Evolutionary conservation across 345 rosid genomes (phyloP), one percentile per base, ranked within the genome.

Genomic region (Combretum micranthum): DNA sequence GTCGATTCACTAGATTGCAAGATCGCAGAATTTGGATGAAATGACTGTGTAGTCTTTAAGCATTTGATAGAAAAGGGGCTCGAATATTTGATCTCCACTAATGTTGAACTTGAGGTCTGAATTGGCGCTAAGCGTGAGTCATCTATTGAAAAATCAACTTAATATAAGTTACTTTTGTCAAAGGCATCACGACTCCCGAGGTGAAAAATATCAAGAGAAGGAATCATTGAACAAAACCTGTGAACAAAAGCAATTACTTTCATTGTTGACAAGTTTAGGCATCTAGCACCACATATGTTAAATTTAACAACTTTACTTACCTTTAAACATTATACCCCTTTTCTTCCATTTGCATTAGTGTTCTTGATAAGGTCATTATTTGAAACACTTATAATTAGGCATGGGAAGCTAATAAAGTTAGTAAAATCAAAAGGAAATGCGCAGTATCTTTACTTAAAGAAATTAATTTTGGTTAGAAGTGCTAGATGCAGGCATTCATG

Each of bases 21-120:
- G 21, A 47, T 55, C 59, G 66, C 69, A 48, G 66, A 54, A 64
- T 65, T 71, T 15, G 57, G 26, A 66, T 43, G 19, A 25, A 67
- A 57, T 65, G 55, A 53, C 68, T 44, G 51, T 42, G 37, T 66
- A 62, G 23, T 50, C 50, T 56, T 62, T 67, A 72, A 63, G 72
- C 97, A 88, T 50, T 81, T 79, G 1, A 55, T 47, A 47, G 79
- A 77, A 44, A 74, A 69, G 62, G 77, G 71, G 55, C 76, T 81
- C 42, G 65, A 61, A 68, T 77, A 93, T 13, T 83, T 65, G 56
- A 93, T 78, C 75, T 93, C 97, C 25, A 77, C 78, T 97, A 94
- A 93, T 50, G 61, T 61, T 16, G 71, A 71, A 18, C 86, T 86
- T 7, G 75, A 85, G 20, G 59, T 57, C 52, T 70, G 91, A 53